Percentiles rank a stretch among this genome's conserved stretches.
Conservation (phyloP, 2,329 filamentous ascomycete species). For the Talaromyces sp. region DNA sequence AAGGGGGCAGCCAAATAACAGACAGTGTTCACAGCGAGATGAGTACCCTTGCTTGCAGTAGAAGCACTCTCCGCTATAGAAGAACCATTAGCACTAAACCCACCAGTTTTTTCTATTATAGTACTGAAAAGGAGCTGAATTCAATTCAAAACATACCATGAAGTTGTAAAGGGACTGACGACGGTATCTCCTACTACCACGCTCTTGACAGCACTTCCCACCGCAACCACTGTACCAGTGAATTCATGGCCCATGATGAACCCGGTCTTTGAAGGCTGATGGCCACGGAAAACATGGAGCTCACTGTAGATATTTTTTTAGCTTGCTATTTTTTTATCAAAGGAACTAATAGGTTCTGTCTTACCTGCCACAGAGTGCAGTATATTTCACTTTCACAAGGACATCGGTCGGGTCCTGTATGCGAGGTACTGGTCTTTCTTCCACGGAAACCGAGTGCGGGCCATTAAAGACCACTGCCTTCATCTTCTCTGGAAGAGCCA, state of each 20-base stretch:
- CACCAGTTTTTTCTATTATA: too few relatives aligned
- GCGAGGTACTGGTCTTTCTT: slow-evolving; percentile 72
- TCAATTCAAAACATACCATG: slow-evolving; percentile 51
- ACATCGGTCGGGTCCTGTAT: slow-evolving; percentile 67
- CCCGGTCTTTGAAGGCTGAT: slow-evolving; percentile 61
- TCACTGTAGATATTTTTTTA: slow-evolving; percentile 38
- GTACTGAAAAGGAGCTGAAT: neutral
- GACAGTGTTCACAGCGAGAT: slow-evolving; percentile 65
- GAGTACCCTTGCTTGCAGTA: slow-evolving; percentile 75
- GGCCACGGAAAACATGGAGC: slow-evolving; percentile 78
- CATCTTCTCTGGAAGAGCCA: slow-evolving; percentile 48
- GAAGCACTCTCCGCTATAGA: slow-evolving; percentile 62
- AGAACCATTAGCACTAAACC: neutral
- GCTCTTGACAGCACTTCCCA: slow-evolving; percentile 61
- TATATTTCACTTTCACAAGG: slow-evolving; percentile 75
- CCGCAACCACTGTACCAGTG: slow-evolving; percentile 65
- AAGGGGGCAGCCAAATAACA: slow-evolving; percentile 62
- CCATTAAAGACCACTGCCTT: slow-evolving; percentile 84
- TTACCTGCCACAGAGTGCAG: slow-evolving; percentile 83
- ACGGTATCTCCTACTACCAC: slow-evolving; percentile 70
- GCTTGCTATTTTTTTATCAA: neutral
- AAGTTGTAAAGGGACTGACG: slow-evolving; percentile 76
- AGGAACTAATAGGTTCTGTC: slow-evolving; percentile 17
- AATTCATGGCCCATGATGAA: slow-evolving; percentile 78
- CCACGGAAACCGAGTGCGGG: slow-evolving; percentile 65